Evolutionary conservation across 2,329 filamentous ascomycete species (phyloP).

Genomic region (Scleromitrula shiraiana): DNA sequence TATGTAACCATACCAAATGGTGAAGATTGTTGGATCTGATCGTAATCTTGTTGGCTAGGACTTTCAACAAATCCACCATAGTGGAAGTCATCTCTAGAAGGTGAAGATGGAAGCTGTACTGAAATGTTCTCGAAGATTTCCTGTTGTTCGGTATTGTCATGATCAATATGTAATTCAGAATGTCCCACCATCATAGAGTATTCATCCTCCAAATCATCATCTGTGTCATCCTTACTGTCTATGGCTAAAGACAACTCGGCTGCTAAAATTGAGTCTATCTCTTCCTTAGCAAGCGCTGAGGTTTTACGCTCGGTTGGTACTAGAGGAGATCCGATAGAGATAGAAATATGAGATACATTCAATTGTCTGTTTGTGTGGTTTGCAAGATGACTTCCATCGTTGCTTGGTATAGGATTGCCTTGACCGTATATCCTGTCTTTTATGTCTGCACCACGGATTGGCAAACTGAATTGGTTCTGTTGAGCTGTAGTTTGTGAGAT

Average conservation of each 20-base stretch:
- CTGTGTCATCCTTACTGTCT: too few species aligned
- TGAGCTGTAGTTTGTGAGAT: not conserved
- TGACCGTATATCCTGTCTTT: not conserved
- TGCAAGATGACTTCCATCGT: conserved; percentile 3
- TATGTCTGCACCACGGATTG: not conserved
- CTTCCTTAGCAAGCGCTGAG: not conserved
- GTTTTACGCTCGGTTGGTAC: not conserved
- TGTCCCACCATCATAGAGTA: not conserved
- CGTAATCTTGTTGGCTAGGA: conserved; percentile 6
- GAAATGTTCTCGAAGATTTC: conserved; percentile 1
- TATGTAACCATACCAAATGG: conserved; percentile 15
- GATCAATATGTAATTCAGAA: conserved; percentile 3
- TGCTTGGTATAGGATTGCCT: not conserved
- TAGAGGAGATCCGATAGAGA: not conserved
- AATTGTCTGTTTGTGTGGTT: not conserved
- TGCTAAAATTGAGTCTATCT: not conserved
- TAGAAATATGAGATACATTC: not conserved
- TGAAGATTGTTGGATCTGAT: conserved; percentile 13
- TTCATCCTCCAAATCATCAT: not conserved
- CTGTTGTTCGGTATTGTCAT: not conserved
- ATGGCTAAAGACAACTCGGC: not conserved
- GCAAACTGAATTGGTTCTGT: not conserved
- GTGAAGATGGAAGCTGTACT: conserved; percentile 7
- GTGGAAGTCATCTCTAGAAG: conserved; percentile 23
- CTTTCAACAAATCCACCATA: conserved; percentile 26